Base-by-base conservation (phyloP, 108 stramenopile genomes). In the Fragilaria crotonensis region DNA sequence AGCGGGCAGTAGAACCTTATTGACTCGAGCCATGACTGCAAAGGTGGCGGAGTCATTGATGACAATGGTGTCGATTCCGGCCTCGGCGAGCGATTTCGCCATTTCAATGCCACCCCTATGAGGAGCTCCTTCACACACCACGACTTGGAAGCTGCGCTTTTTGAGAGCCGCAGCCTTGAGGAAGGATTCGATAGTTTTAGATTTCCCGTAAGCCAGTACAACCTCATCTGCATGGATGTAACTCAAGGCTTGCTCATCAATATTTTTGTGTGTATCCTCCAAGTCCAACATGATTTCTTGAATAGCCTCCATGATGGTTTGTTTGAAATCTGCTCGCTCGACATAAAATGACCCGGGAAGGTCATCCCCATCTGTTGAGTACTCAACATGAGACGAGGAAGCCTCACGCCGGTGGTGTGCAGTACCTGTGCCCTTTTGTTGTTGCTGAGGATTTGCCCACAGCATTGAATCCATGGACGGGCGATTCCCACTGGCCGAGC, bases 151-250 rank as follows among this genome's bases (percentile, higher is more conserved):
- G n/a, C 75, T 73, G 5, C 83, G 67, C 48, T 85, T 87, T 54
- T 93, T 93, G 32, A 89, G 89, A 11, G 90, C 89, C 9, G 89
- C 93, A 9, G 84, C 74, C 67, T 86, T 90, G 0, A 93, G 71
- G 60, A 93, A 93, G 66, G 62, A 64, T 55, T 93, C 84, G 27
- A 97, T 82, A 0, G 93, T 92, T 33, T 76, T 73, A n/a, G 87
- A 90, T 48, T 73, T 48, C 3, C 94, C 95, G 63, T 94, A 92
- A 0, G 95, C 93, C 33, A 97, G 49, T 36, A 98, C 87, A 31
- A 93, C 75, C 81, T 97, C 93, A 45, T 95, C 92, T 20, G 93
- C 85, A 69, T 98, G 97, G 54, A 98, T 96, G 63, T 96, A 93
- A 30, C 87, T 86, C 46, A 66, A 73, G 1, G 93, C 90, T 62